phyloP scores from a whole-genome alignment of 305 asterid species.

The Galium porrigens region DNA sequence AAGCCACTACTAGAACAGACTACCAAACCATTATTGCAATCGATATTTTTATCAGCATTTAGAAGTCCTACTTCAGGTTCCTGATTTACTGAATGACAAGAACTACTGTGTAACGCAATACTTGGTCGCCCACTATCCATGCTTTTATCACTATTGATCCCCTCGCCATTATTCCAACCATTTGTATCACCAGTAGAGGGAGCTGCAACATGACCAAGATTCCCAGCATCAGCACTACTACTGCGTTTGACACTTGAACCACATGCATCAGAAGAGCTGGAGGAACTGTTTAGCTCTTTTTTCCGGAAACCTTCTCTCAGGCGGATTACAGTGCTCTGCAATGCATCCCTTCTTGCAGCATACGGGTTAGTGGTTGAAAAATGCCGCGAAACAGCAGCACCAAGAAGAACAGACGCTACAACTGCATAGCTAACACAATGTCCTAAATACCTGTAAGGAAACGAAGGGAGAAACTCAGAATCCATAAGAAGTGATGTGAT shows the following conservation, averaged over 20 bases:
- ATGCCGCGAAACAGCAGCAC: slow-evolving; percentile 96
- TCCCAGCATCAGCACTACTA: slow-evolving; percentile 96
- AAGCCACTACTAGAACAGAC: slow-evolving; percentile 87
- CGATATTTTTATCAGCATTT: slow-evolving; percentile 53
- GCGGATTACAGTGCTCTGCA: slow-evolving; percentile 90
- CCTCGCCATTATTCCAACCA: slow-evolving; percentile 79
- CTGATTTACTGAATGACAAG: slow-evolving; percentile 78
- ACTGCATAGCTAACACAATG: slow-evolving; percentile 93
- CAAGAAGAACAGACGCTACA: slow-evolving; percentile 91
- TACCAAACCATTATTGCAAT: slow-evolving; percentile 48
- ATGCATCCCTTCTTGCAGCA: slow-evolving; percentile 93
- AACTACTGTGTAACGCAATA: slow-evolving; percentile 63
- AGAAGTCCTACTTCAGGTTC: slow-evolving; percentile 89
- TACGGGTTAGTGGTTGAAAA: slow-evolving; percentile 69
- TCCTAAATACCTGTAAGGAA: slow-evolving; percentile 61
- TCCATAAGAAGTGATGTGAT: background rate
- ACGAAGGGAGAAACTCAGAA: background rate
- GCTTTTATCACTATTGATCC: slow-evolving; percentile 74
- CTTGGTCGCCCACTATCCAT: slow-evolving; percentile 94
- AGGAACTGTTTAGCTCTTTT: slow-evolving; percentile 77
- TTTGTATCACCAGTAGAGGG: slow-evolving; percentile 57
- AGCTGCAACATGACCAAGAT: slow-evolving; percentile 56
- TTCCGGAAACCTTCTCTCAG: slow-evolving; percentile 91
- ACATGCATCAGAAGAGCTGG: slow-evolving; percentile 95
- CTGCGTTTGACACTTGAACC: slow-evolving; percentile 96